Conservation (phyloP, 371 early-diverging fungal species). For the Zychaea mexicana region DNA sequence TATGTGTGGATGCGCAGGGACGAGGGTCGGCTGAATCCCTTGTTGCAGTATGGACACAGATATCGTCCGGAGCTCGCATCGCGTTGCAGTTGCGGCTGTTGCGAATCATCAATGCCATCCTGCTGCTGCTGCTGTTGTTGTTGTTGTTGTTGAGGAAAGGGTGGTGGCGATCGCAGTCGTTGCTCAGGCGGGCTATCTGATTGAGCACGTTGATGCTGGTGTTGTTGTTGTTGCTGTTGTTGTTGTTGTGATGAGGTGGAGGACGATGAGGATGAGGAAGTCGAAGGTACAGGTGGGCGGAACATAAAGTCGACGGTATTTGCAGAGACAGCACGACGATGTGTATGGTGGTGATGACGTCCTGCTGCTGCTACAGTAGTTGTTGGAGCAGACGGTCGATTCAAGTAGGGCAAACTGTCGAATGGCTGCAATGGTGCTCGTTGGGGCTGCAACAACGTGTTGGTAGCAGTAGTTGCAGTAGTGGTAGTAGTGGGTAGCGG, state of each 20-base stretch:
- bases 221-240: not conserved
- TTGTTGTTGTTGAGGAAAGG: not conserved
- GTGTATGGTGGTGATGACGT: conserved; percentile 19
- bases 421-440: not conserved
- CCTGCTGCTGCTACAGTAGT: conserved; percentile 10
- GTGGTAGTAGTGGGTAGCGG: not conserved
- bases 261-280: conserved; percentile 11
- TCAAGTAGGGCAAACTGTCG: not conserved
- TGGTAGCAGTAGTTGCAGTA: not conserved
- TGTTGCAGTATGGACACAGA: conserved; percentile 52
- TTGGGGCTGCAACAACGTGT: not conserved
- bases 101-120: not conserved
- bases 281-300: conserved; percentile 10
- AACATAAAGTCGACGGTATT: conserved; percentile 18
- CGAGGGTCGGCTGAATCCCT: conserved; percentile 64
- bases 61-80: conserved; percentile 28
- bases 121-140: not conserved
- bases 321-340: conserved; percentile 21
- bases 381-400: not conserved
- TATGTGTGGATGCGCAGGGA: conserved; percentile 60
- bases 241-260: not conserved
- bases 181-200: conserved; percentile 18
- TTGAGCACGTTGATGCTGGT: conserved; percentile 12
- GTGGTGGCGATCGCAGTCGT: conserved; percentile 8
- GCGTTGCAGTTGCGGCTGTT: conserved; percentile 7